A percentile compares a stretch with the other conserved stretches of the same genome.
Conservation (phyloP, 2,329 filamentous ascomycete genomes). For the Ustulina deusta region DNA sequence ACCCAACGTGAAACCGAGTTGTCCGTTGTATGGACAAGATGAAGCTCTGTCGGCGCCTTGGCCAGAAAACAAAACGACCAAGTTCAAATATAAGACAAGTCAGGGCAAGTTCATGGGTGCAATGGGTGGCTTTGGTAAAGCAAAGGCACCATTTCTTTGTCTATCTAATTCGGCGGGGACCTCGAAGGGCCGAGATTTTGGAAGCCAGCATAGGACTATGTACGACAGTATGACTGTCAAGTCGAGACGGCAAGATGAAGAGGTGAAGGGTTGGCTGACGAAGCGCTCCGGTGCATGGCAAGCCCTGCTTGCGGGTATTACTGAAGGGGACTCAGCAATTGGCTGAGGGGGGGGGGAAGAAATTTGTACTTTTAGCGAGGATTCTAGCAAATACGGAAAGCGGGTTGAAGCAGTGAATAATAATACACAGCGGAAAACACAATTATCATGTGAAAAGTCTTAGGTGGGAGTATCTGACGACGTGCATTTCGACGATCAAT, state of each 20-base stretch:
- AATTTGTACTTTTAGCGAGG: slow-evolving; percentile 50
- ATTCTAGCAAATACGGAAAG: slow-evolving; percentile 46
- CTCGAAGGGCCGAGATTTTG: slow-evolving; percentile 45
- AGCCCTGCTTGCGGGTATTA: slow-evolving; percentile 22
- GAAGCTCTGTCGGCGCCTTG: slow-evolving; percentile 8
- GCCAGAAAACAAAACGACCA: slow-evolving; percentile 6
- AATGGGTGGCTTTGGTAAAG: slow-evolving; percentile 36
- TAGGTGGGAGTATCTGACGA: background rate
- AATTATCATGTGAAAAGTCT: slow-evolving; percentile 7
- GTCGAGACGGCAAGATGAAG: slow-evolving; percentile 34
- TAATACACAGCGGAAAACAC: slow-evolving; percentile 37
- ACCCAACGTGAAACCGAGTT: slow-evolving; percentile 26
- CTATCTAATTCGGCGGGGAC: slow-evolving; percentile 43
- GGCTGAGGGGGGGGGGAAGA: slow-evolving; percentile 36
- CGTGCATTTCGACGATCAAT: slow-evolving; percentile 1
- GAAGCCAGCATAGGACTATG: slow-evolving; percentile 49
- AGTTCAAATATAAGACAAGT: slow-evolving; percentile 12
- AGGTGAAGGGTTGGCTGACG: slow-evolving; percentile 37
- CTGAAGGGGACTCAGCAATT: slow-evolving; percentile 17
- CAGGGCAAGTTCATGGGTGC: slow-evolving; percentile 21
- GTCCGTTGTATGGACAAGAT: slow-evolving; percentile 5
- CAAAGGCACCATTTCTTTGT: slow-evolving; percentile 43
- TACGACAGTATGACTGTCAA: slow-evolving; percentile 45
- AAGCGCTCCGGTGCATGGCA: slow-evolving; percentile 41
- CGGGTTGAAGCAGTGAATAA: slow-evolving; percentile 39